Evolutionary conservation across 768 basidiomycete genomes (phyloP), one percentile per base, ranked within the genome.

Genomic region (Lactarius deliciosus): DNA sequence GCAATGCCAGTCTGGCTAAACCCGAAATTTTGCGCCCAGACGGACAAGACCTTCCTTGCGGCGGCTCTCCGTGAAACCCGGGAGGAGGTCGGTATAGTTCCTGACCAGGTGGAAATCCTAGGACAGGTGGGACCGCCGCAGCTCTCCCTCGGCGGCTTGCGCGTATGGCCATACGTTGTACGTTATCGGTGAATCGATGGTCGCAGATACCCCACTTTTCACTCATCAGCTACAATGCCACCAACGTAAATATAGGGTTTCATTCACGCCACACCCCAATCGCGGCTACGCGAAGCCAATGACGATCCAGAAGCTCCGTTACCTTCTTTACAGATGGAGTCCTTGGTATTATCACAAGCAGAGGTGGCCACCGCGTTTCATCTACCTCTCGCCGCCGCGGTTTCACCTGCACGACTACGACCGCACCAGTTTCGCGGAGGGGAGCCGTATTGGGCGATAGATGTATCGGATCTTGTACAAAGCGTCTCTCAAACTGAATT

Each of bases 121-220:
- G 92, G 91, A 6, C 75, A 81, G 63, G 77, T 91, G 20, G 85
- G 86, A 11, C 86, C 89, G 5, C 79, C 88, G 1, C 83, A 89
- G 73, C 71, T 79, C 36, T 88, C 85, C 65, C 77, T 86, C 36
- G 74, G 78, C 20, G 86, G 87, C 25, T 77, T 89, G 76, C 76
- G 81, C 18, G 91, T 92, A 10, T 90, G 87, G 86, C 90, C 91
- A 32, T 89, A 84, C 71, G 86, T 92, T 57, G 91, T 92, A 76
- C 78, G 86, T 81, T 55, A 6, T n/a, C 40, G 57, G 50, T 45
- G 59, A 20, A 43, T 32, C 62, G 64, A 16, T 40, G 40, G 55
- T 56, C 30, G 34, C 45, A 76, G 74, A 74, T 65, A 25, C 43
- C 34, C 41, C 30, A 20, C n/a, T 13, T 32, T 11, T 47, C 20